A percentile compares a stretch with the other conserved stretches of the same genome.
Evolutionary conservation across 2,329 filamentous ascomycete genomes (phyloP).

Genomic region (Fusarium aywerte): DNA sequence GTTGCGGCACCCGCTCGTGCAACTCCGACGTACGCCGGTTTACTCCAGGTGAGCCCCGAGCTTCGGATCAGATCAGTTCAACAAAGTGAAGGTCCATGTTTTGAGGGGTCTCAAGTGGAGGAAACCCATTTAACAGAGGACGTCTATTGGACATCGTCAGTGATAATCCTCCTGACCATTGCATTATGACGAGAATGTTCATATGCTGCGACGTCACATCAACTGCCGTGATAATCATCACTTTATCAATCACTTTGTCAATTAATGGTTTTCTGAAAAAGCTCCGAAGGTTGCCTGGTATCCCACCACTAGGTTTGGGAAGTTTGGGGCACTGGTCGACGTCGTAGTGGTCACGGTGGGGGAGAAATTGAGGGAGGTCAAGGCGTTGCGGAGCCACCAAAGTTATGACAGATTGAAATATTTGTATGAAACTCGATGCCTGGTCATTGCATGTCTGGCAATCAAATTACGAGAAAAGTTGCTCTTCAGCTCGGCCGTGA

Average conservation of each 20-base stretch:
- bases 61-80: slow-evolving; percentile 14
- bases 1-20: slow-evolving; percentile 17
- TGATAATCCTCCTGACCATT: slow-evolving; percentile 13
- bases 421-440: slow-evolving; percentile 14
- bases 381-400: slow-evolving; percentile 21
- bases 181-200: slow-evolving; percentile 16
- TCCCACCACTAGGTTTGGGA: slow-evolving; percentile 4
- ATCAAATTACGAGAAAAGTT: slow-evolving; percentile 26
- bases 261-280: neutral
- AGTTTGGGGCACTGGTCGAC: neutral
- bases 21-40: slow-evolving; percentile 40
- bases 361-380: neutral
- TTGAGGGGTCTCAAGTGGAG: slow-evolving; percentile 26
- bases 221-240: slow-evolving; percentile 11
- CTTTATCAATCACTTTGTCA: neutral
- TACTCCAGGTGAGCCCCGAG: slow-evolving; percentile 25
- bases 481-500: slow-evolving; percentile 26
- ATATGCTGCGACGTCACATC: slow-evolving; percentile 9
- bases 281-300: neutral
- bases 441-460: slow-evolving; percentile 12
- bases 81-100: slow-evolving; percentile 16
- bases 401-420: slow-evolving; percentile 30
- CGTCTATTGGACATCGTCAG: slow-evolving; percentile 18
- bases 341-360: slow-evolving; percentile 16
- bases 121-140: slow-evolving; percentile 7